phyloP scores from a whole-genome alignment of 208 protist species.

The Trypanosoma vivax region DNA sequence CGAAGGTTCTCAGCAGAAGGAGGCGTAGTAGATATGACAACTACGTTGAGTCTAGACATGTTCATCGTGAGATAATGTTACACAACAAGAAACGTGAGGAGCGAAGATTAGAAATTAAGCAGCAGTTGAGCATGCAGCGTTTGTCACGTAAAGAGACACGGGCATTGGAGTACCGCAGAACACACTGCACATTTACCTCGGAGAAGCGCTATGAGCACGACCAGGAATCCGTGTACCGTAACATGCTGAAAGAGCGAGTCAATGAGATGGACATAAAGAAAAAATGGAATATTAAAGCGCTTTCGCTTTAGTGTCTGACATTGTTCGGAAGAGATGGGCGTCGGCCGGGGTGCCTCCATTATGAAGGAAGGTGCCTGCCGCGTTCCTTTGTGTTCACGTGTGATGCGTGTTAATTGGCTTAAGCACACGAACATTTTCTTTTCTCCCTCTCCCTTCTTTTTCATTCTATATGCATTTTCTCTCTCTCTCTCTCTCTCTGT shows the following conservation, averaged over 20 bases:
- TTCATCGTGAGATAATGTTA: constrained; percentile 10
- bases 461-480: not conserved
- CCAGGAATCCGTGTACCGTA: constrained; percentile 23
- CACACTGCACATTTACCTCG: not conserved
- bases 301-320: too few species aligned
- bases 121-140: not conserved
- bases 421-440: too few species aligned
- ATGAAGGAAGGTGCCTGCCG: not conserved
- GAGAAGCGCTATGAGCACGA: constrained; percentile 27
- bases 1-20: constrained; percentile 12
- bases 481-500: not conserved
- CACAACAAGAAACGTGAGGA: constrained; percentile 15
- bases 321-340: too few species aligned
- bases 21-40: constrained; percentile 6
- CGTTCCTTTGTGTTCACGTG: not conserved
- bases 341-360: not conserved
- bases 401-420: too few species aligned
- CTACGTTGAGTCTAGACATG: constrained; percentile 5
- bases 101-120: constrained; percentile 13
- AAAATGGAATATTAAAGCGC: constrained; percentile 21
- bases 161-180: constrained; percentile 13
- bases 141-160: constrained; percentile 8
- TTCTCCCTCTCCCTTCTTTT: not conserved
- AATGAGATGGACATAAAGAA: constrained; percentile 24
- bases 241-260: constrained; percentile 17